These are phyloP conservation scores for Amphirosellinia nigrospora DNA, from an alignment of 495 filamentous ascomycete species.

Conservation along the genomic window DNA sequence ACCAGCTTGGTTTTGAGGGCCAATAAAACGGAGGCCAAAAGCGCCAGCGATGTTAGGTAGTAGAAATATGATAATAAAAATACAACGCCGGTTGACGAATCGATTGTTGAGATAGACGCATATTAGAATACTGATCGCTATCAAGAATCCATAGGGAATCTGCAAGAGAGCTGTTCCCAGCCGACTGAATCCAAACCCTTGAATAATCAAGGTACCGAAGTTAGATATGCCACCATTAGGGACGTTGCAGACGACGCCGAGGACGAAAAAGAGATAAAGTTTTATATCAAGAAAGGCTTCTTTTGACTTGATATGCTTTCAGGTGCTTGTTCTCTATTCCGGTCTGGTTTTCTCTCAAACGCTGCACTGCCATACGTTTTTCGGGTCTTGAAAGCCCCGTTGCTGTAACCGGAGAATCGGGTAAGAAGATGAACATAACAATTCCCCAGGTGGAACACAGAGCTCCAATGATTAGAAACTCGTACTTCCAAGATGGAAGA, in stretches of 20 bases:
- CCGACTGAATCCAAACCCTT: conserved; percentile 65
- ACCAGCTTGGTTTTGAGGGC: conserved; percentile 51
- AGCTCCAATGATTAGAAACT: conserved; percentile 56
- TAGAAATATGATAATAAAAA: conserved; percentile 61
- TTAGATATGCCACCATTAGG: conserved; percentile 64
- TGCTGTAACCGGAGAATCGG: conserved; percentile 58
- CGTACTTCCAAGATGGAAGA: conserved; percentile 63
- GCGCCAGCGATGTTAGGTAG: conserved; percentile 59
- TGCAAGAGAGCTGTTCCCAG: conserved; percentile 57
- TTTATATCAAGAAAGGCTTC: conserved; percentile 65
- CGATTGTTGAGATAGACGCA: conserved; percentile 66
- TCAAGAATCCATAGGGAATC: conserved; percentile 65
- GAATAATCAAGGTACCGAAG: conserved; percentile 66
- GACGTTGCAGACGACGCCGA: conserved; percentile 57
- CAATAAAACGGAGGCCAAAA: conserved; percentile 62
- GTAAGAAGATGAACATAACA: conserved; percentile 60
- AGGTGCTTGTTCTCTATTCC: conserved; percentile 52
- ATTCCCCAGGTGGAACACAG: conserved; percentile 58
- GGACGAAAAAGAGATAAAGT: conserved; percentile 62
- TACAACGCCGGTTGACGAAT: conserved; percentile 60
- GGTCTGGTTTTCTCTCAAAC: conserved; percentile 38
- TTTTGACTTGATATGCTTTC: conserved; percentile 62
- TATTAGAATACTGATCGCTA: conserved; percentile 60
- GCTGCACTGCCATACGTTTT: conserved; percentile 32
- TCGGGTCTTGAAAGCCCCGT: conserved; percentile 50